A percentile compares a stretch with the other conserved stretches of the same genome.
Evolutionary conservation across 441 rosid species (phyloP).

Genomic region (Kokia cookei): DNA sequence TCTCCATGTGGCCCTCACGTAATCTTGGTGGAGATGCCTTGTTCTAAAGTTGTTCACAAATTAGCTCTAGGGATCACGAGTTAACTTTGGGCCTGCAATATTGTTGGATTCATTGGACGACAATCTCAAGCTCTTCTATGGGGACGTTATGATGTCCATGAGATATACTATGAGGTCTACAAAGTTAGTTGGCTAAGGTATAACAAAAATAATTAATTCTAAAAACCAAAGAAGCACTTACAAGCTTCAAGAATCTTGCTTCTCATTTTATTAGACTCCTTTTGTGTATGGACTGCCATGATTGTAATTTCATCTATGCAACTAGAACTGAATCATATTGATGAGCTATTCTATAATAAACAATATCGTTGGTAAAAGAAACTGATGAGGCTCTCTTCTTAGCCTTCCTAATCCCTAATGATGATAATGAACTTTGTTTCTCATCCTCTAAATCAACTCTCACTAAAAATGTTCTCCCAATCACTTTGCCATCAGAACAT

Average conservation of each 20-base stretch:
- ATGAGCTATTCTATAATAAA: constrained; percentile 14
- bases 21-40: too few relatives aligned
- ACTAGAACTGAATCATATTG: background rate
- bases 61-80: too few relatives aligned
- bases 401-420: background rate
- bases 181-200: too few relatives aligned
- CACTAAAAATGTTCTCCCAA: constrained; percentile 1
- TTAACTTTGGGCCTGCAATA: too few relatives aligned
- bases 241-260: background rate
- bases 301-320: background rate
- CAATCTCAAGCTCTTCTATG: too few relatives aligned
- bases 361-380: background rate
- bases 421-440: background rate
- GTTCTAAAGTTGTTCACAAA: too few relatives aligned
- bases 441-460: background rate
- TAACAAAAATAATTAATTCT: background rate
- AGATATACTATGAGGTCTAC: too few relatives aligned
- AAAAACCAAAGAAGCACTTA: background rate
- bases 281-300: background rate
- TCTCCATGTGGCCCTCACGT: too few relatives aligned
- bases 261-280: background rate
- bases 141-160: too few relatives aligned
- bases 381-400: constrained; percentile 14
- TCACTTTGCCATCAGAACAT: background rate
- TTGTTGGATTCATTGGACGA: too few relatives aligned